A percentile compares a stretch with the other conserved stretches of the same genome.
Evolutionary conservation across 495 filamentous ascomycete genomes (phyloP).

Genomic region (Podospora pseudopauciseta): DNA sequence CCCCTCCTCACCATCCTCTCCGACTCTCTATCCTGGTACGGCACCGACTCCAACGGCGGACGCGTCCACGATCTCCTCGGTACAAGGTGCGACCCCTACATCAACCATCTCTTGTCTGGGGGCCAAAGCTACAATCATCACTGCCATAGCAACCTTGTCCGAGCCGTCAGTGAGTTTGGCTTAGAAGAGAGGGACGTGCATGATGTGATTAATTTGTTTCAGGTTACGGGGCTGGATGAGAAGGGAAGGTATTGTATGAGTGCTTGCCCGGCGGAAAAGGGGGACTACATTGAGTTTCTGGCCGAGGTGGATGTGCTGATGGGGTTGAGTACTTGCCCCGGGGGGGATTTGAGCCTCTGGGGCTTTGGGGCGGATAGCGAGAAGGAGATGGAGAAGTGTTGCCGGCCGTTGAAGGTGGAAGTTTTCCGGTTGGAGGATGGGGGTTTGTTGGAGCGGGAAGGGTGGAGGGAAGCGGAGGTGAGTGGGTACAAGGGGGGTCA

Average conservation of each 20-base stretch:
- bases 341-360: constrained; percentile 69
- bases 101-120: constrained; percentile 67
- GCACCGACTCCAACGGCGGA: constrained; percentile 50
- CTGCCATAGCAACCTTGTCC: constrained; percentile 76
- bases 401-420: constrained; percentile 68
- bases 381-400: constrained; percentile 65
- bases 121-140: constrained; percentile 66
- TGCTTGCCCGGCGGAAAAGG: constrained; percentile 60
- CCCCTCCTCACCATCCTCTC: constrained; percentile 68
- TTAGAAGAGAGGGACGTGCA: constrained; percentile 71
- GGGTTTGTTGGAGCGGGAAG: constrained; percentile 44
- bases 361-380: constrained; percentile 66
- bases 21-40: constrained; percentile 60
- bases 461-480: constrained; percentile 57
- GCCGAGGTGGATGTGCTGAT: constrained; percentile 72
- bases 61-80: constrained; percentile 72
- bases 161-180: constrained; percentile 64
- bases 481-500: constrained; percentile 64
- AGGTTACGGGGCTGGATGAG: constrained; percentile 69
- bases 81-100: constrained; percentile 72
- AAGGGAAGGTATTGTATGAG: constrained; percentile 75
- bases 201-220: constrained; percentile 79
- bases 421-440: constrained; percentile 59
- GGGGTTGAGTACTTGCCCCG: constrained; percentile 60
- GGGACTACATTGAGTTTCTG: constrained; percentile 73